Conservation (phyloP, 495 filamentous ascomycete species). For the Penicillium chermesinum region DNA sequence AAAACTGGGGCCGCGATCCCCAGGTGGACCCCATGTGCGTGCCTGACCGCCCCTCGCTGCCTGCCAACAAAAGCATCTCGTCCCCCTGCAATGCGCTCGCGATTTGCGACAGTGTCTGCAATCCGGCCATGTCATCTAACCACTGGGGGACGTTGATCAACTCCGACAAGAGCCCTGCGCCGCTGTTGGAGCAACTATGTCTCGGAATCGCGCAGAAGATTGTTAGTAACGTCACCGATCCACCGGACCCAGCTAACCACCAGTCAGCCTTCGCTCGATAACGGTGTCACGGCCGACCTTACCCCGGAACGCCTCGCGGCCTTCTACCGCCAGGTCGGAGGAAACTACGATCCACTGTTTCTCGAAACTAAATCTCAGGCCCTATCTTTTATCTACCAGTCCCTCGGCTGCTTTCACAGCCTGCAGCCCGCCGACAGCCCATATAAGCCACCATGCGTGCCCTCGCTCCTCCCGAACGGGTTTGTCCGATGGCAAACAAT, state of each 20-base stretch:
- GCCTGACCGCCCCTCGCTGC: constrained; percentile 36
- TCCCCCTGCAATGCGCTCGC: constrained; percentile 14
- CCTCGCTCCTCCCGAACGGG: constrained; percentile 73
- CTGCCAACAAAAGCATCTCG: constrained; percentile 13
- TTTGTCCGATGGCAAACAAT: constrained; percentile 95
- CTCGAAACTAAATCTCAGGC: constrained; percentile 65
- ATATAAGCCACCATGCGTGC: constrained; percentile 69
- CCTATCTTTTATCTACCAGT: constrained; percentile 88
- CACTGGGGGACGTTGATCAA: constrained; percentile 81
- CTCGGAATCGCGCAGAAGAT: constrained; percentile 74
- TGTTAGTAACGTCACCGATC: constrained; percentile 46
- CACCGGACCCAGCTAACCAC: not conserved
- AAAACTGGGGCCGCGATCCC: constrained; percentile 15
- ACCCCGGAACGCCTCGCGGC: constrained; percentile 77
- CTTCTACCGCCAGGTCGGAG: constrained; percentile 85
- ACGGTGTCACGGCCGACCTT: constrained; percentile 58
- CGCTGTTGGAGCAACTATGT: constrained; percentile 70
- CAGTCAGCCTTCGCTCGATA: constrained; percentile 56
- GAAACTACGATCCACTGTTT: constrained; percentile 86
- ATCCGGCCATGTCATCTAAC: constrained; percentile 29
- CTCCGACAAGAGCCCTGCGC: constrained; percentile 69
- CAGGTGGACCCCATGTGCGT: constrained; percentile 33
- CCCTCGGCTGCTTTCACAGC: constrained; percentile 79
- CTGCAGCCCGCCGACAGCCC: constrained; percentile 66
- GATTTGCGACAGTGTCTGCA: constrained; percentile 8